Evolutionary conservation across 1,284 basidiomycete species (phyloP), one percentile per base, ranked within the genome.

Genomic region (Kalmanozyma brasiliensis): DNA sequence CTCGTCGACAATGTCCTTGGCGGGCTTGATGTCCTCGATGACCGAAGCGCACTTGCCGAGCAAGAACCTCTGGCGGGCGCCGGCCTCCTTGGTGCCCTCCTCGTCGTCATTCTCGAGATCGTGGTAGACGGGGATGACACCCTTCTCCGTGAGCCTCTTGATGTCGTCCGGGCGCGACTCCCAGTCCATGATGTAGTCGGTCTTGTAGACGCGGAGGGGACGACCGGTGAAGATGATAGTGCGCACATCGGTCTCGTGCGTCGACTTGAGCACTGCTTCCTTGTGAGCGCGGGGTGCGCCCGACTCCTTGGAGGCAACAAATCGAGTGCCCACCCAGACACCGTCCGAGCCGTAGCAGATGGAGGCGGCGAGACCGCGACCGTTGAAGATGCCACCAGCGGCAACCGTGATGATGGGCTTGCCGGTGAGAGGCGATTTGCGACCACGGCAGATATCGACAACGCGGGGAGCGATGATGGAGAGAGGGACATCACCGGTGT

Each of bases 321-420:
- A 96, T 36, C 93, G 87, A 2, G 91, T 92, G 34, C 93, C 93
- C 52, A 79, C 75, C 77, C 77, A 79, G 13, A 77, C 76, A 40
- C 77, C 75, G 49, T 67, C 62, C 11, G 70, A 48, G 32, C 73
- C 75, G 60, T 72, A 79, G 52, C 56, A 69, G 42, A 79, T 55
- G 22, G 77, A 58, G 26, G 77, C 71, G 24, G 77, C 77, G 17
- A 79, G 72, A 49, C 63, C 62, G 17, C 75, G 70, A 19, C 77
- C 77, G 49, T 70, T 67, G 49, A 47, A 77, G 45, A 79, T 76
- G 44, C 77, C 75, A 19, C 75, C 75, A 10, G 77, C 75, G 26
- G 76, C 75, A 8, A 77, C 64, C 7, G 75, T 71, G 44, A 74
- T 64, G 57, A 79, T 67, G 10, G 63, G 69, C 60, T 77, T 77